These are phyloP conservation scores for Anisodus acutangulus DNA, from an alignment of 257 asterid genomes.

Conservation along the genomic window DNA sequence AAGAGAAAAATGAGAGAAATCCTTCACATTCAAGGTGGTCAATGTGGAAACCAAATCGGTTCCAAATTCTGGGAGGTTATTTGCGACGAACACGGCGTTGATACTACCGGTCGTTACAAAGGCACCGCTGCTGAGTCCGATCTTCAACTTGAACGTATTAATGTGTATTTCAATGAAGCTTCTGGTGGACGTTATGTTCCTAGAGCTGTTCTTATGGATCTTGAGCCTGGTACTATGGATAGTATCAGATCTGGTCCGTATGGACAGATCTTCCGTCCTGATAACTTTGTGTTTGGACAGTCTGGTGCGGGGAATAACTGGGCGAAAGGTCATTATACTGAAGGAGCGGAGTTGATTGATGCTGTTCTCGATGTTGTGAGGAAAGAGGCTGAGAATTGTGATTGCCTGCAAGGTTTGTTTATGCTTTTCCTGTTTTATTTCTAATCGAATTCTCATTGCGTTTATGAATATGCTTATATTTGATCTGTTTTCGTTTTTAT, in stretches of 20 bases:
- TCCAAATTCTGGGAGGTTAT: constrained; percentile 73
- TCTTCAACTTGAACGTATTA: constrained; percentile 59
- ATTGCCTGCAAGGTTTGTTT: constrained; percentile 63
- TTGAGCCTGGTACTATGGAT: constrained; percentile 76
- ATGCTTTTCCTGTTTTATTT: too few species aligned
- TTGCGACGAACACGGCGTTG: constrained; percentile 67
- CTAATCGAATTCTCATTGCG: too few species aligned
- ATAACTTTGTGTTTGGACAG: constrained; percentile 67
- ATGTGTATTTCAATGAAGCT: constrained; percentile 68
- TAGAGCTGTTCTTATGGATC: constrained; percentile 70
- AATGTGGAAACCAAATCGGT: constrained; percentile 75
- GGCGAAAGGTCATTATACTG: constrained; percentile 76
- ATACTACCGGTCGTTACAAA: constrained; percentile 57
- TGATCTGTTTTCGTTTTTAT: not conserved
- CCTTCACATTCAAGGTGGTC: constrained; percentile 69
- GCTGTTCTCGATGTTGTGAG: constrained; percentile 74
- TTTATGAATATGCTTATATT: not conserved
- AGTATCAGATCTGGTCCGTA: constrained; percentile 62
- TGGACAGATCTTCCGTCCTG: constrained; percentile 69
- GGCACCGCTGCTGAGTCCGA: constrained; percentile 50
- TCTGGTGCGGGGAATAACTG: constrained; percentile 71
- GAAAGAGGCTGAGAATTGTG: constrained; percentile 71
- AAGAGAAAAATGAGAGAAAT: constrained; percentile 56
- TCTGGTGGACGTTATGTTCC: constrained; percentile 70
- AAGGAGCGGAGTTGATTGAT: constrained; percentile 72